Percentiles rank a stretch among this genome's conserved stretches.
These are phyloP conservation scores for Coffea humblotiana DNA, from an alignment of 305 asterid species.

Conservation along the genomic window DNA sequence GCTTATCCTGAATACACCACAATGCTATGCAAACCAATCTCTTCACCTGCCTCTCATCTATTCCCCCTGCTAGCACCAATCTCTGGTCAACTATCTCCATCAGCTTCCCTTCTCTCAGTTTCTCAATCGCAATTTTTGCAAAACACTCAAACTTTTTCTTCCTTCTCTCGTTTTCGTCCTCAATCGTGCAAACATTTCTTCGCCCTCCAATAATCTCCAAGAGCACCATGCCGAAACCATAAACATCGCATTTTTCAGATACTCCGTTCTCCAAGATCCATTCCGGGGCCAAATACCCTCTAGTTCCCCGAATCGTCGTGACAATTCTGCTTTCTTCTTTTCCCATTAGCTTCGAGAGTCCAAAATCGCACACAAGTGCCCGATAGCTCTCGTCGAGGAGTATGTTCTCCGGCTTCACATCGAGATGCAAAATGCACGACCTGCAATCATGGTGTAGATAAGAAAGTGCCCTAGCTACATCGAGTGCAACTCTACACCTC, in stretches of 20 bases:
- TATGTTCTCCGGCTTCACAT: conserved; percentile 79
- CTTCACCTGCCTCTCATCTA: conserved; percentile 44
- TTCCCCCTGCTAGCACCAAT: conserved; percentile 30
- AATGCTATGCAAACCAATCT: conserved; percentile 53
- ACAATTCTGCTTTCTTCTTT: conserved; percentile 71
- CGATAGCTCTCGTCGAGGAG: conserved; percentile 50
- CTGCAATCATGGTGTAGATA: conserved; percentile 81
- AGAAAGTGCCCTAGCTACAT: conserved; percentile 71
- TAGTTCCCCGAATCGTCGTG: conserved; percentile 68
- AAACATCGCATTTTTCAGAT: conserved; percentile 75
- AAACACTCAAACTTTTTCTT: conserved; percentile 54
- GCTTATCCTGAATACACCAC: conserved; percentile 82
- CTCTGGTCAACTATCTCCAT: conserved; percentile 72
- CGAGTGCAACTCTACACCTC: conserved; percentile 57
- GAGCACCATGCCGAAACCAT: conserved; percentile 73
- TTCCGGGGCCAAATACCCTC: conserved; percentile 87
- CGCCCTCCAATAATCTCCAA: conserved; percentile 76
- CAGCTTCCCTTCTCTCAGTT: conserved; percentile 50
- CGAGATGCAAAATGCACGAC: conserved; percentile 73
- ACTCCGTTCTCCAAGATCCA: conserved; percentile 75
- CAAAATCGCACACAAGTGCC: conserved; percentile 72
- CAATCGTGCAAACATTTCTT: conserved; percentile 38
- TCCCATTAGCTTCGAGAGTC: conserved; percentile 68
- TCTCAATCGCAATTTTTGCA: conserved; percentile 60
- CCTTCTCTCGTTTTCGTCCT: conserved; percentile 23